Conservation (phyloP, 352 stramenopile genomes). For the Globisporangium viniferum region DNA sequence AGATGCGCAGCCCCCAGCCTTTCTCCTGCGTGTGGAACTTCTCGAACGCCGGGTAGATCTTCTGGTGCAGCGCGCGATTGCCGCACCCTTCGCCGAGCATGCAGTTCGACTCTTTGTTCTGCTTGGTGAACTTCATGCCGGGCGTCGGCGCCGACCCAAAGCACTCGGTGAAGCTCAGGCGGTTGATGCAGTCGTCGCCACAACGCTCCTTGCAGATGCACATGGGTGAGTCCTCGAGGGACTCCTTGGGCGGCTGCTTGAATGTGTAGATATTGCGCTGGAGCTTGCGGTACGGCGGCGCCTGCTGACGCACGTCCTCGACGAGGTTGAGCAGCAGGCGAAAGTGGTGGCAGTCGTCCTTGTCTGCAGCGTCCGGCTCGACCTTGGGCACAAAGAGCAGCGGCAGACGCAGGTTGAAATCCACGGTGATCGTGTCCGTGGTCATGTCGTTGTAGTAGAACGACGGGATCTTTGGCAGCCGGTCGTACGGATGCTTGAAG, state of each 20-base stretch:
- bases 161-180: constrained; percentile 91
- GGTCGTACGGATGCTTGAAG: constrained; percentile 77
- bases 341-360: constrained; percentile 75
- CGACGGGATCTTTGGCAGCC: constrained; percentile 74
- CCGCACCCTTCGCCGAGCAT: constrained; percentile 87
- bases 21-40: constrained; percentile 85
- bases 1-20: constrained; percentile 87
- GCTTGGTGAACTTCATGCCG: constrained; percentile 67
- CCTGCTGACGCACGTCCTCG: constrained; percentile 70
- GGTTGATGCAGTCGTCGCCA: constrained; percentile 93
- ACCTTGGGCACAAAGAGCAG: constrained; percentile 76
- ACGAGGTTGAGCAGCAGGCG: constrained; percentile 63
- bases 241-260: constrained; percentile 53
- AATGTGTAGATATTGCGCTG: constrained; percentile 84
- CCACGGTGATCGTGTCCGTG: constrained; percentile 70
- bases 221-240: constrained; percentile 71
- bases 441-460: constrained; percentile 63
- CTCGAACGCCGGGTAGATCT: constrained; percentile 67
- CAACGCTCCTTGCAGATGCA: constrained; percentile 80
- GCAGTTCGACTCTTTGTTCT: constrained; percentile 88
- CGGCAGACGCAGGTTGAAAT: constrained; percentile 72
- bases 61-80: constrained; percentile 89
- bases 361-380: constrained; percentile 46
- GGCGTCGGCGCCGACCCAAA: constrained; percentile 65
- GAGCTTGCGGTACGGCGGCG: constrained; percentile 75